Evolutionary conservation across 768 basidiomycete species (phyloP).

Genomic region (Pulveroboletus sp.): DNA sequence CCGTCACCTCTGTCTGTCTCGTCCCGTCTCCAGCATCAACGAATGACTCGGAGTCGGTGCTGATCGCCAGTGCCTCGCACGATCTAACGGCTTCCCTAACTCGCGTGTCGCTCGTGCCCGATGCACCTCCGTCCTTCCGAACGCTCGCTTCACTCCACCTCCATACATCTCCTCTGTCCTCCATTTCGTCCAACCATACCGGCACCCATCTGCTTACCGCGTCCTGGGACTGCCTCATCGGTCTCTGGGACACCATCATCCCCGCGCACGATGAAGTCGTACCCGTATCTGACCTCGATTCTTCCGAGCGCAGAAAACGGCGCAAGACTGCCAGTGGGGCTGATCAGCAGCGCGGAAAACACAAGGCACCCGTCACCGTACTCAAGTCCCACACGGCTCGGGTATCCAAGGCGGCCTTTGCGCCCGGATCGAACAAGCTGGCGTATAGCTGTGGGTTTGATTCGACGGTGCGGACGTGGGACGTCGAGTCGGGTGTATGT

Average conservation of each 20-base stretch:
- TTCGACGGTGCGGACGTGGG: constrained; percentile 87
- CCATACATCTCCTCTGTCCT: constrained; percentile 71
- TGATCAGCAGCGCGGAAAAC: constrained; percentile 33
- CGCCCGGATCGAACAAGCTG: constrained; percentile 26
- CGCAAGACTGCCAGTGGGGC: constrained; percentile 43
- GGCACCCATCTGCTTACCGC: constrained; percentile 72
- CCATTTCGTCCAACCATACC: constrained; percentile 48
- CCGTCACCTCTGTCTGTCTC: constrained; percentile 62
- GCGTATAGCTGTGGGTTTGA: constrained; percentile 59
- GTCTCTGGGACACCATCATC: constrained; percentile 68
- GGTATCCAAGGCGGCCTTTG: constrained; percentile 70
- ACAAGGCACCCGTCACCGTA: constrained; percentile 67
- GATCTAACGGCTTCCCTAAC: constrained; percentile 69
- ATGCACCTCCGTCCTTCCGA: constrained; percentile 6
- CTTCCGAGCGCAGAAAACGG: constrained; percentile 50
- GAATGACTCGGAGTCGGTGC: constrained; percentile 31
- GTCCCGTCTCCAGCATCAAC: constrained; percentile 36
- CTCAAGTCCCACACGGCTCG: constrained; percentile 81
- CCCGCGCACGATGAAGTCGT: constrained; percentile 61
- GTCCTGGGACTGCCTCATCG: constrained; percentile 84
- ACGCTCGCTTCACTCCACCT: constrained; percentile 66
- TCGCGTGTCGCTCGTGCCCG: constrained; percentile 7
- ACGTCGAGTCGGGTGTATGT: constrained; percentile 72
- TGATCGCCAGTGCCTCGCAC: constrained; percentile 69
- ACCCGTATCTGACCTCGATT: not conserved